Conservation (phyloP, 106 monocot species). For the Dioscorea zingiberensis region DNA sequence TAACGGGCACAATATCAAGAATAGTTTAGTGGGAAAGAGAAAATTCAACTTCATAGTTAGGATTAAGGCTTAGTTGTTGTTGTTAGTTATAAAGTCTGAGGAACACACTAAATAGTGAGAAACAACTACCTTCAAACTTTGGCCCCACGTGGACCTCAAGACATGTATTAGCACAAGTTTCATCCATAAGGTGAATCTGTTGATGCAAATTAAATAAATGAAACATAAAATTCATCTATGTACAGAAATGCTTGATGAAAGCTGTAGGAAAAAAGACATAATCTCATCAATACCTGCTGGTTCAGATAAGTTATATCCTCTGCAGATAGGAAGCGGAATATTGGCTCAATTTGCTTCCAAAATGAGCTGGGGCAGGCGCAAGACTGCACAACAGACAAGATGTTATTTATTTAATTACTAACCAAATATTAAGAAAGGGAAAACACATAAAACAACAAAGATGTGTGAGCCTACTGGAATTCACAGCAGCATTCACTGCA, state of each 20-base stretch:
- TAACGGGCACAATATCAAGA: no score
- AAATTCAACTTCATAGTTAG: no score
- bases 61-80: no score
- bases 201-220: neutral
- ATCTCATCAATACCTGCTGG: slow-evolving; percentile 22
- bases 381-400: slow-evolving; percentile 10
- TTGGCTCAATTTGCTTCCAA: slow-evolving; percentile 38
- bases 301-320: slow-evolving; percentile 39
- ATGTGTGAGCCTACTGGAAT: slow-evolving; percentile 20
- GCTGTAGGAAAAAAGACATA: neutral
- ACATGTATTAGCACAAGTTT: slow-evolving; percentile 10
- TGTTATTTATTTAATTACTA: no score
- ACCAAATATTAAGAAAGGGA: neutral
- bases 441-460: no score
- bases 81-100: no score
- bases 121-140: slow-evolving; percentile 20
- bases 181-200: slow-evolving; percentile 28
- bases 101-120: no score
- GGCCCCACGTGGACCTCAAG: slow-evolving; percentile 6
- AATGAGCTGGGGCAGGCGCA: slow-evolving; percentile 16
- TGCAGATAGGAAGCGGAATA: slow-evolving; percentile 34
- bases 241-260: no score
- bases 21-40: no score
- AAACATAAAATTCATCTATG: neutral
- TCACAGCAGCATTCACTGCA: slow-evolving; percentile 57